These are phyloP conservation scores for Globisporangium apiculatum DNA, from an alignment of 352 stramenopile species.

Conservation along the genomic window DNA sequence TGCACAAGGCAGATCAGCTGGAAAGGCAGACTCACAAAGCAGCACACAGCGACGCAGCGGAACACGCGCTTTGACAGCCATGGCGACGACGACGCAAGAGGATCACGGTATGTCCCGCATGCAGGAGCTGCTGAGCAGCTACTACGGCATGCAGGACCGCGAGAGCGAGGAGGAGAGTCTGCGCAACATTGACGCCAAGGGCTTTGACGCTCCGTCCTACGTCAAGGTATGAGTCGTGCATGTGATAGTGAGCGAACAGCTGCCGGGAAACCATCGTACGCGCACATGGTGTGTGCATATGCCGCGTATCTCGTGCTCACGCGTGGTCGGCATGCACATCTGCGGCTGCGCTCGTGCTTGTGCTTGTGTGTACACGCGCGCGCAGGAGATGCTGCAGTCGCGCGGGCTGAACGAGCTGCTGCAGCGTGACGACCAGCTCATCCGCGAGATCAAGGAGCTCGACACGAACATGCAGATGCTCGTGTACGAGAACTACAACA, in stretches of 20 bases:
- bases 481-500: conserved; percentile 99
- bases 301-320: not conserved
- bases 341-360: not conserved
- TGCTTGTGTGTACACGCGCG: not conserved
- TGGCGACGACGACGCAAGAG: conserved; percentile 24
- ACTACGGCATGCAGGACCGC: conserved; percentile 78
- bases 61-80: not conserved
- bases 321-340: not conserved
- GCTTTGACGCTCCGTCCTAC: conserved; percentile 66
- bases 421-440: conserved; percentile 64
- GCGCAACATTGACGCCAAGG: conserved; percentile 70
- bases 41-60: too few species aligned
- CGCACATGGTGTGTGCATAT: not conserved
- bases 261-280: not conserved
- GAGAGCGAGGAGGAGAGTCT: conserved; percentile 57
- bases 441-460: conserved; percentile 91
- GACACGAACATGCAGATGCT: conserved; percentile 99
- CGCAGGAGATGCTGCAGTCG: conserved; percentile 50
- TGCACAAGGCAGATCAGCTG: too few species aligned
- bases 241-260: too few species aligned
- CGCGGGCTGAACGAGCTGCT: conserved; percentile 70
- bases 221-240: conserved; percentile 36
- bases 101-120: conserved; percentile 76
- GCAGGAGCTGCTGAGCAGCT: conserved; percentile 86
- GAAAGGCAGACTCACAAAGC: not conserved